Conservation (phyloP, 805 yeast species). For the Kluyveromyces starmeri region DNA sequence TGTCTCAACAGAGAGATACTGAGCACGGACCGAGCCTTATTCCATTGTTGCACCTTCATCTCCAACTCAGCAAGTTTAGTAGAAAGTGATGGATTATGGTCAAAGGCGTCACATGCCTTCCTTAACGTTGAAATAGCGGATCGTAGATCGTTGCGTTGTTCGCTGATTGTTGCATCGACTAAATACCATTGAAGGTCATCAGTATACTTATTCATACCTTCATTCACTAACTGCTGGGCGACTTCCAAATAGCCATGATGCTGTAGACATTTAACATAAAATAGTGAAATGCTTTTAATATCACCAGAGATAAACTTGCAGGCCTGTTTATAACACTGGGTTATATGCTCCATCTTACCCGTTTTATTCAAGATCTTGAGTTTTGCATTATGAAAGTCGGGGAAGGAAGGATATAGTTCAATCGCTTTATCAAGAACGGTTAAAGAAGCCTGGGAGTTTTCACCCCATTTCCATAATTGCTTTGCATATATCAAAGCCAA, state of each 20-base stretch:
- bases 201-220: background rate
- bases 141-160: constrained; percentile 8
- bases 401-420: constrained; percentile 35
- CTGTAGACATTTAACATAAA: constrained; percentile 46
- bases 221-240: constrained; percentile 24
- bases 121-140: constrained; percentile 40
- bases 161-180: background rate
- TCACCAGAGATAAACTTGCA: background rate
- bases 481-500: constrained; percentile 66
- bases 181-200: background rate
- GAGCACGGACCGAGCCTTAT: constrained; percentile 61
- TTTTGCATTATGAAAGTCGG: constrained; percentile 63
- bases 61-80: constrained; percentile 40
- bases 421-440: constrained; percentile 43
- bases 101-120: constrained; percentile 42
- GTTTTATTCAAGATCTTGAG: constrained; percentile 48
- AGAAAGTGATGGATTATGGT: constrained; percentile 45
- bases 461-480: constrained; percentile 46
- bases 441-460: constrained; percentile 45
- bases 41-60: constrained; percentile 30
- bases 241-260: constrained; percentile 26
- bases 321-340: background rate
- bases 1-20: constrained; percentile 55
- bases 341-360: constrained; percentile 26
- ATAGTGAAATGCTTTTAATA: constrained; percentile 46